Evolutionary conservation across 805 yeast species (phyloP).

Genomic region (Teunomyces funiuensis): DNA sequence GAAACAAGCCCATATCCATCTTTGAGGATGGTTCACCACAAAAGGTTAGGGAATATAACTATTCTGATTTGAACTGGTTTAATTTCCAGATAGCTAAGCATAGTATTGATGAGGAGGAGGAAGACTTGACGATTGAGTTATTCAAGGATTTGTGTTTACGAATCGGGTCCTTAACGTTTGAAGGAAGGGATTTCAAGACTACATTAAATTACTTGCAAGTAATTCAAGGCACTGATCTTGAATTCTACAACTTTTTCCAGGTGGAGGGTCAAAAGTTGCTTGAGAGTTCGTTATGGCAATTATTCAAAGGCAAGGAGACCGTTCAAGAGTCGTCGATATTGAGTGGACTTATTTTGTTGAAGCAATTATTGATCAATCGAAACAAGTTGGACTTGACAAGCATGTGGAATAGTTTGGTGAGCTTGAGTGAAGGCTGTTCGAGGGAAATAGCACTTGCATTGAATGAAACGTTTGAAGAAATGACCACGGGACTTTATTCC

Average conservation of each 20-base stretch:
- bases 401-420: constrained; percentile 27
- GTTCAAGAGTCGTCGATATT: constrained; percentile 15
- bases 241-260: constrained; percentile 15
- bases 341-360: constrained; percentile 35
- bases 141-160: constrained; percentile 17
- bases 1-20: constrained; percentile 37
- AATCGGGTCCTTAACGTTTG: constrained; percentile 8
- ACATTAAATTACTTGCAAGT: constrained; percentile 18
- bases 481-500: constrained; percentile 25
- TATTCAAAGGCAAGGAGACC: constrained; percentile 6
- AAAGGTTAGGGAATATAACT: constrained; percentile 30
- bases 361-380: constrained; percentile 34
- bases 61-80: constrained; percentile 39
- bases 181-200: constrained; percentile 14
- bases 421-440: constrained; percentile 14
- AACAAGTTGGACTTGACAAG: constrained; percentile 16
- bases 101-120: constrained; percentile 7
- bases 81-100: constrained; percentile 34
- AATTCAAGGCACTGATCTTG: constrained; percentile 11
- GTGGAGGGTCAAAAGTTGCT: constrained; percentile 16
- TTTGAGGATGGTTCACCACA: constrained; percentile 45
- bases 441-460: constrained; percentile 26
- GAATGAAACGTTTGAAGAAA: constrained; percentile 31
- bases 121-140: constrained; percentile 15
- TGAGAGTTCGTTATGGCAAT: constrained; percentile 17